A percentile compares a stretch with the other conserved stretches of the same genome.
These are phyloP conservation scores for Fagus crenata DNA, from an alignment of 306 rosid genomes.

Conservation along the genomic window DNA sequence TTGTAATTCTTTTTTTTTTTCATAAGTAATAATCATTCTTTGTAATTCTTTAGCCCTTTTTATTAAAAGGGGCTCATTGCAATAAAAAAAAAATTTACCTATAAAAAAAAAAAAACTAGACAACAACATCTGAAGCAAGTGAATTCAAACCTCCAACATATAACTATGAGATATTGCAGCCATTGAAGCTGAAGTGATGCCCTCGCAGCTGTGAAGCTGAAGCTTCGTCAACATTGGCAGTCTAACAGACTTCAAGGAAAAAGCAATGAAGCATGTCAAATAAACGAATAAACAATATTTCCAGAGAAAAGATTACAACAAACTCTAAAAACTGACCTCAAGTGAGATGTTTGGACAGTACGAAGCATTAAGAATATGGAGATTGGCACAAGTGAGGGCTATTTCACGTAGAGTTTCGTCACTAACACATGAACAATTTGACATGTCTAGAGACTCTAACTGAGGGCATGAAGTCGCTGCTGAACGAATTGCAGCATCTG, in stretches of 20 bases:
- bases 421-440: constrained; percentile 89
- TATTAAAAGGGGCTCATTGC: no score
- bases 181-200: constrained; percentile 98
- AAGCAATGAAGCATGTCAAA: constrained; percentile 45
- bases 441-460: constrained; percentile 77
- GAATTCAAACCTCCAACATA: constrained; percentile 69
- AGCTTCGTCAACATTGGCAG: constrained; percentile 81
- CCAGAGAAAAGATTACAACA: constrained; percentile 5
- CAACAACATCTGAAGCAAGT: constrained; percentile 21
- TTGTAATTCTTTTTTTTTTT: no score
- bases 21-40: no score
- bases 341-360: constrained; percentile 93
- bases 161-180: constrained; percentile 68
- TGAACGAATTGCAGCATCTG: constrained; percentile 94
- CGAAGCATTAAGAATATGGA: constrained; percentile 83
- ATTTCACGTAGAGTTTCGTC: constrained; percentile 97
- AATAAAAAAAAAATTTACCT: no score
- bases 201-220: constrained; percentile 92
- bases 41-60: no score
- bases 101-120: not conserved
- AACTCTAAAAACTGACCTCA: constrained; percentile 61
- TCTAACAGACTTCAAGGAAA: constrained; percentile 72
- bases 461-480: constrained; percentile 97
- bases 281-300: constrained; percentile 25
- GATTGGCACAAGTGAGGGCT: constrained; percentile 61